Percentiles rank a stretch among this genome's conserved stretches.
Evolutionary conservation across 202 grass and related monocot genomes (phyloP).

Genomic region (Bolboschoenoplectus hybrid): DNA sequence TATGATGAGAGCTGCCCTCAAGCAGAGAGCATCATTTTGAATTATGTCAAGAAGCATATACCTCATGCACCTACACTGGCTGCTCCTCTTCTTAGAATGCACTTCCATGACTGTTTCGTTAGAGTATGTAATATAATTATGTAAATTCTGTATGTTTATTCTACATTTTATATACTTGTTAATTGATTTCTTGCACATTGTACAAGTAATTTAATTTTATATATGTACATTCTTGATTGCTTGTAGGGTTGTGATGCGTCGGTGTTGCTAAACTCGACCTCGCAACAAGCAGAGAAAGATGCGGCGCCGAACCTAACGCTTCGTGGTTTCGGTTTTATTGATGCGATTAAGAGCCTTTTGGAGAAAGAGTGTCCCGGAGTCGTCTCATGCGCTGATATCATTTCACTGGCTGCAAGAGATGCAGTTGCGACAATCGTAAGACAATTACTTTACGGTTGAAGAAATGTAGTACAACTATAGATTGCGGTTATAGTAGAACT

Average conservation of each 20-base stretch:
- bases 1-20: slow-evolving; percentile 68
- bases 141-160: neutral
- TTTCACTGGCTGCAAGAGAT: slow-evolving; percentile 75
- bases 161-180: neutral
- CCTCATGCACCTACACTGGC: slow-evolving; percentile 65
- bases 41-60: slow-evolving; percentile 61
- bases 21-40: slow-evolving; percentile 68
- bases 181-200: neutral
- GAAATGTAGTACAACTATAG: neutral
- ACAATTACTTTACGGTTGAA: neutral
- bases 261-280: slow-evolving; percentile 72
- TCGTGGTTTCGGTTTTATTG: slow-evolving; percentile 73
- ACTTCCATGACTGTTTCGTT: slow-evolving; percentile 99
- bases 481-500: neutral
- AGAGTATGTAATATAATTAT: slow-evolving; percentile 45
- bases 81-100: slow-evolving; percentile 76
- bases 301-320: slow-evolving; percentile 68
- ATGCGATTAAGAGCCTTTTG: slow-evolving; percentile 60
- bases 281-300: slow-evolving; percentile 61
- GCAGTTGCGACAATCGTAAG: slow-evolving; percentile 66
- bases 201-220: neutral
- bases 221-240: neutral
- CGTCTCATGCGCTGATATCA: slow-evolving; percentile 85
- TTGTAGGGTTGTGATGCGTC: slow-evolving; percentile 90
- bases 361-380: slow-evolving; percentile 86